Base-by-base conservation (phyloP, 805 yeast genomes). In the Priceomyces medius region DNA sequence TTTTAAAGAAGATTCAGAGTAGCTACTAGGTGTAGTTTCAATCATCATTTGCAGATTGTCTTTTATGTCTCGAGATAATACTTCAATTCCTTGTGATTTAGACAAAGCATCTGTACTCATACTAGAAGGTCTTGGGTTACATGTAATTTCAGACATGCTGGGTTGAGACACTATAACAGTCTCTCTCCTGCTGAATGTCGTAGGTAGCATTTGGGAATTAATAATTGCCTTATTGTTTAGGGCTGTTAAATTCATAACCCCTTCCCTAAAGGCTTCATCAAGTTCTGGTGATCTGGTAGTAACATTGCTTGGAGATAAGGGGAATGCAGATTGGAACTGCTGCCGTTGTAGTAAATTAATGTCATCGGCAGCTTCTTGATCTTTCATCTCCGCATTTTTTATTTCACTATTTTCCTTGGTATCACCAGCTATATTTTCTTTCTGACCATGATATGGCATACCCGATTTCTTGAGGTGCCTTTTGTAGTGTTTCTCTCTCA, bases 401-500 rank as follows among this genome's bases (percentile, higher is more conserved):
- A 12, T 5, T 14, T 26, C 9, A 6, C 14, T 14, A 26, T 8
- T 26, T 4, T 4, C 29, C 10, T 26, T n/a, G 5, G 29, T 10
- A 6, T 7, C 12, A n/a, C 9, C 14, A 26, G 14, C 14, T n/a
- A 26, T n/a, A 10, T 26, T 14, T 9, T 27, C 9, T 10, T 12
- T n/a, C 9, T 26, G 9, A 8, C 29, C 29, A n/a, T n/a, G n/a
- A n/a, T n/a, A 23, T 19, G 21, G 4, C 12, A 14, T 31, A 12
- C 28, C 39, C 18, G 41, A 34, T 35, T 38, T 46, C 17, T 24
- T 3, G 1, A 36, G 13, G 39, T 57, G 60, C 14, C 58, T 45
- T 28, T 35, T 44, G 29, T 47, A 43, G 29, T 57, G 63, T 35
- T 55, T 56, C 16, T 55, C 59, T 33, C 41, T 45, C 3, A 55